Base-by-base conservation (phyloP, 768 basidiomycete species). In the Xerocomus potaroensis region DNA sequence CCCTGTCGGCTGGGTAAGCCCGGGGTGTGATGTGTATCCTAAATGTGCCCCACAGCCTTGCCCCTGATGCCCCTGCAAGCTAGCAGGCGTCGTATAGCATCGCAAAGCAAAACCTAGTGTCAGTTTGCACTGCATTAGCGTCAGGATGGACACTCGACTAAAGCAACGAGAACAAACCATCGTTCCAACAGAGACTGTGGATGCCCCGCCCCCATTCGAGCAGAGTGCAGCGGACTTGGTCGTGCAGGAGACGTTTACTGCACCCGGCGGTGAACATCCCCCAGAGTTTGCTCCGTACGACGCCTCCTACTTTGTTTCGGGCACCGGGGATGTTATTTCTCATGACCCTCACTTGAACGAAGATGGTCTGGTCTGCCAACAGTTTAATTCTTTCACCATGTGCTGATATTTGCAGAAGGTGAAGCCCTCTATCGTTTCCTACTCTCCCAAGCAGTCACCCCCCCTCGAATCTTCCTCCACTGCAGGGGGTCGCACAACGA, bases 371-470 rank as follows among this genome's bases (percentile, higher is more conserved):
- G 83, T 72, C 44, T 26, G 69, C 59, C 44, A 16, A 26, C 27
- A 24, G 14, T 5, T 42, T 33, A 0, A 10, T 35, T 22, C 39
- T 31, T 22, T 24, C 6, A 1, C 41, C 0, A 27, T 35, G 19
- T 48, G 35, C 41, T 58, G 35, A 55, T 47, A 29, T 30, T 16
- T 7, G 43, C 47, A 14, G 10, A 44, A 84, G 83, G 84, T 36
- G 83, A 84, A 56, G 81, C 82, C 0, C 72, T 89, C 19, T 87
- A 85, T 61, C 78, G 84, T 47, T 91, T 87, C 63, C 67, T 91
- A 15, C 75, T 87, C 19, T 71, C 72, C 4, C 79, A 83, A 43
- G 72, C 81, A 2, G 61, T 56, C 26, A 64, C 55, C 3, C 69
- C 67, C 2, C 84, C 83, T 5, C 62, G 48, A 18, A 68, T 76